Percentiles rank a stretch among this genome's conserved stretches.
phyloP scores from a whole-genome alignment of 768 basidiomycete species.

The Mycena vulgaris region DNA sequence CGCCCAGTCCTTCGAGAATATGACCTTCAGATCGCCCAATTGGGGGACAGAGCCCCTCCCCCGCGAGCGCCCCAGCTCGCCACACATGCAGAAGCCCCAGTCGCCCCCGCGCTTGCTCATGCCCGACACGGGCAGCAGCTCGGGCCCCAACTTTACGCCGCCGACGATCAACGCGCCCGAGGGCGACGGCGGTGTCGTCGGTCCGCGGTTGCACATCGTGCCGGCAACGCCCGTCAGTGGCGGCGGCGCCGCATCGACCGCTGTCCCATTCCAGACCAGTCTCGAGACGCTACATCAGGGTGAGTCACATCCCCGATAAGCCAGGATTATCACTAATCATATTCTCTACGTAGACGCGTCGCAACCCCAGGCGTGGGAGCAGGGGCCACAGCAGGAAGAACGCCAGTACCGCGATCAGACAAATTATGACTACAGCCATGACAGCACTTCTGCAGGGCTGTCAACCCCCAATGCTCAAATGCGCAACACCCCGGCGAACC shows the following conservation, averaged over 20 bases:
- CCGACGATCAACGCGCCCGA: constrained; percentile 64
- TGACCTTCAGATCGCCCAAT: constrained; percentile 76
- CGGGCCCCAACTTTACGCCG: constrained; percentile 33
- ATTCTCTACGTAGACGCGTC: constrained; percentile 17
- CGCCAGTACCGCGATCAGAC: constrained; percentile 12
- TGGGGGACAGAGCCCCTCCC: constrained; percentile 69
- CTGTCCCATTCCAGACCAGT: constrained; percentile 67
- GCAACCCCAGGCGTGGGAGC: constrained; percentile 20
- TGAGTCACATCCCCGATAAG: constrained; percentile 48
- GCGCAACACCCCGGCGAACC: constrained; percentile 13
- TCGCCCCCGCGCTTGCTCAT: constrained; percentile 73
- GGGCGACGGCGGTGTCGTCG: constrained; percentile 65
- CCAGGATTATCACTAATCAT: not conserved
- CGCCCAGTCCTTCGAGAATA: constrained; percentile 71
- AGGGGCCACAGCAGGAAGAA: constrained; percentile 25
- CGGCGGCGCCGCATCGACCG: constrained; percentile 63
- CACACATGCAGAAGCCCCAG: constrained; percentile 64
- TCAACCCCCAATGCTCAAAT: constrained; percentile 20
- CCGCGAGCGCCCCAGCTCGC: constrained; percentile 48
- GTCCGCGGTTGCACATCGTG: constrained; percentile 83
- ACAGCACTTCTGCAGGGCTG: constrained; percentile 5
- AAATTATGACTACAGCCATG: constrained; percentile 22
- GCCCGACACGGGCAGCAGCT: constrained; percentile 56
- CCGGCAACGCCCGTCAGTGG: constrained; percentile 87
- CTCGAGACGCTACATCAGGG: constrained; percentile 69